phyloP scores from a whole-genome alignment of 768 basidiomycete genomes.

The Mycena venus region DNA sequence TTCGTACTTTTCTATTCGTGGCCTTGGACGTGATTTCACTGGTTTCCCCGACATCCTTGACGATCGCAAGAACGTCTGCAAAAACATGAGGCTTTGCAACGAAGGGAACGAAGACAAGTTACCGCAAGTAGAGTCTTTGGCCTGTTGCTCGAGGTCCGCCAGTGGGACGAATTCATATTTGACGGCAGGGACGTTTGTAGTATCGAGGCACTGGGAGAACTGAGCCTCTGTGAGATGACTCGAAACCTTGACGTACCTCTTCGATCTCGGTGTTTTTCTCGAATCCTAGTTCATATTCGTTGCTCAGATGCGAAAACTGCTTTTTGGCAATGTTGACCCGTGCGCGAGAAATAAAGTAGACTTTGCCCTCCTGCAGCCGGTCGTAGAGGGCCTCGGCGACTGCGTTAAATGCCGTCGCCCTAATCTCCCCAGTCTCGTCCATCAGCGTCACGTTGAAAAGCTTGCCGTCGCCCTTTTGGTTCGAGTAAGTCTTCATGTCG shows the following conservation, averaged over 20 bases:
- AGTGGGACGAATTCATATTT: slow-evolving; percentile 88
- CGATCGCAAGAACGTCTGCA: slow-evolving; percentile 88
- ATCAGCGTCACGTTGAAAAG: slow-evolving; percentile 93
- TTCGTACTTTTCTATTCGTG: slow-evolving; percentile 72
- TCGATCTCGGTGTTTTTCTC: slow-evolving; percentile 88
- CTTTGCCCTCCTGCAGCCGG: slow-evolving; percentile 91
- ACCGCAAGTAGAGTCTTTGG: slow-evolving; percentile 91
- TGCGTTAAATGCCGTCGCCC: slow-evolving; percentile 91
- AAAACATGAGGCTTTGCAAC: slow-evolving; percentile 22
- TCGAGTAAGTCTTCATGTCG: slow-evolving; percentile 92
- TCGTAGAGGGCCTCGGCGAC: slow-evolving; percentile 87
- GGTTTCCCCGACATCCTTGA: slow-evolving; percentile 82
- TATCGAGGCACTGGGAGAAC: slow-evolving; percentile 80
- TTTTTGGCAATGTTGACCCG: slow-evolving; percentile 96
- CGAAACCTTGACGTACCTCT: slow-evolving; percentile 65
- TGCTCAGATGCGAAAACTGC: slow-evolving; percentile 90
- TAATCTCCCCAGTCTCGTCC: slow-evolving; percentile 95
- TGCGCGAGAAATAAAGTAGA: slow-evolving; percentile 92
- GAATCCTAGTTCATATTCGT: slow-evolving; percentile 94
- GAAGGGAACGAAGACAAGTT: slow-evolving; percentile 39
- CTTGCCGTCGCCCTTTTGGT: slow-evolving; percentile 92
- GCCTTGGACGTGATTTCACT: slow-evolving; percentile 82
- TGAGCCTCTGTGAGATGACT: slow-evolving; percentile 7
- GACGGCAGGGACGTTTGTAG: slow-evolving; percentile 79
- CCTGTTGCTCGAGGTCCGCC: slow-evolving; percentile 67